Evolutionary conservation across 371 early-diverging fungal genomes (phyloP).

Genomic region (Thermomucor indicae-seudaticae): DNA sequence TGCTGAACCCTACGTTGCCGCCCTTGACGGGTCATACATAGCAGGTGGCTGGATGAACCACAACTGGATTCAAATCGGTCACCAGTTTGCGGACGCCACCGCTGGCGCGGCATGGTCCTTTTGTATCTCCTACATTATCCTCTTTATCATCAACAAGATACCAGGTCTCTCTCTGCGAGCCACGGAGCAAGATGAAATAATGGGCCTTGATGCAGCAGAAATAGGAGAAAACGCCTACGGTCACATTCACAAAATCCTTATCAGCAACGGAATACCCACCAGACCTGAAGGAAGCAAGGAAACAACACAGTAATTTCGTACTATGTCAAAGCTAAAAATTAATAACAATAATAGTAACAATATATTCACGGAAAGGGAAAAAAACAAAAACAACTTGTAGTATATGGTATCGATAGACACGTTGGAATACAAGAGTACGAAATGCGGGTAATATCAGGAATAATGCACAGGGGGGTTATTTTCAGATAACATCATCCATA

Average conservation of each 20-base stretch:
- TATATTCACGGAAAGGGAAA: no score
- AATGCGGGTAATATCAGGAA: no score
- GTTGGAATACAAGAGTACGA: no score
- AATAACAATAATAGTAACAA: no score
- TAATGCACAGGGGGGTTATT: no score
- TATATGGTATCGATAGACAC: no score
- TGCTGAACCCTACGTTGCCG: slow-evolving; percentile 68
- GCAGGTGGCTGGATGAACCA: slow-evolving; percentile 82
- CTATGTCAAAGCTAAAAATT: no score
- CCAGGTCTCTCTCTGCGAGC: slow-evolving; percentile 73
- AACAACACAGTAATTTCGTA: no score
- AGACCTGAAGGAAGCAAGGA: no score
- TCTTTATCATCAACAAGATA: slow-evolving; percentile 73
- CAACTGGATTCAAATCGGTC: slow-evolving; percentile 71
- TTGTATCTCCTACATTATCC: slow-evolving; percentile 64
- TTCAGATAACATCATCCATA: slow-evolving; percentile 17
- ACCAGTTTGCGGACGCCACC: slow-evolving; percentile 74
- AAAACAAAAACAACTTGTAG: no score
- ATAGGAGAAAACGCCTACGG: slow-evolving; percentile 72
- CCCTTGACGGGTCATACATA: slow-evolving; percentile 67
- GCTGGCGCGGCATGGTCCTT: slow-evolving; percentile 81
- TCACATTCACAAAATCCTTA: slow-evolving; percentile 40
- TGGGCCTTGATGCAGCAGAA: slow-evolving; percentile 74
- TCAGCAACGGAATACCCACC: no score
- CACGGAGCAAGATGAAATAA: slow-evolving; percentile 59